These are phyloP conservation scores for Fusarium camptoceras DNA, from an alignment of 2,329 filamentous ascomycete species.

Conservation along the genomic window DNA sequence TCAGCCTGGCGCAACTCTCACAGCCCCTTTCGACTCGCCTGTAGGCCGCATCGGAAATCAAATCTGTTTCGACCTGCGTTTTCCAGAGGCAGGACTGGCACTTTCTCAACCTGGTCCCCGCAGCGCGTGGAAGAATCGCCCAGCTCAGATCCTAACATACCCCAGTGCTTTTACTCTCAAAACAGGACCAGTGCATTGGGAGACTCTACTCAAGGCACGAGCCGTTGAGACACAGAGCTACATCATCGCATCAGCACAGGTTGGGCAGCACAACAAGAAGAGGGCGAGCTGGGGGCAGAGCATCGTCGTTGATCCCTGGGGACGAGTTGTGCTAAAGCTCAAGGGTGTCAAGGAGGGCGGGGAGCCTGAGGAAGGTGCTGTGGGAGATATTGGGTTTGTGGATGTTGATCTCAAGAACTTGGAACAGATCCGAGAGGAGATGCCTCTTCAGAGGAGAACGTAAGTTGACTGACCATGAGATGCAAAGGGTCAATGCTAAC, in stretches of 20 bases:
- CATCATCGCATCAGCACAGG: slow-evolving; percentile 86
- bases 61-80: slow-evolving; percentile 93
- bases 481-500: slow-evolving; percentile 3
- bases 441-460: slow-evolving; percentile 65
- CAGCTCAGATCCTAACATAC: slow-evolving; percentile 83
- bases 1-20: slow-evolving; percentile 72
- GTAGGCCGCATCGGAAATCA: slow-evolving; percentile 81
- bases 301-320: slow-evolving; percentile 90
- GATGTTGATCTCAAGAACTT: slow-evolving; percentile 64
- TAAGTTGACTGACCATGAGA: slow-evolving; percentile 52
- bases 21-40: slow-evolving; percentile 76
- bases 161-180: slow-evolving; percentile 91
- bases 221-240: slow-evolving; percentile 92
- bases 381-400: slow-evolving; percentile 64
- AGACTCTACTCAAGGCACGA: slow-evolving; percentile 78
- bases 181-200: slow-evolving; percentile 90
- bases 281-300: slow-evolving; percentile 87
- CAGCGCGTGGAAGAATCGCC: slow-evolving; percentile 49
- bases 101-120: slow-evolving; percentile 62
- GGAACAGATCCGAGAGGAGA: slow-evolving; percentile 61
- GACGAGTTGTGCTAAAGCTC: slow-evolving; percentile 75
- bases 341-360: slow-evolving; percentile 65
- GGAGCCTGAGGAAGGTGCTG: slow-evolving; percentile 52
- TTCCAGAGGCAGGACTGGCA: slow-evolving; percentile 78
- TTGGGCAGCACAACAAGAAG: slow-evolving; percentile 77